These are phyloP conservation scores for Kuraishia floccosa DNA, from an alignment of 805 yeast species.

Conservation along the genomic window DNA sequence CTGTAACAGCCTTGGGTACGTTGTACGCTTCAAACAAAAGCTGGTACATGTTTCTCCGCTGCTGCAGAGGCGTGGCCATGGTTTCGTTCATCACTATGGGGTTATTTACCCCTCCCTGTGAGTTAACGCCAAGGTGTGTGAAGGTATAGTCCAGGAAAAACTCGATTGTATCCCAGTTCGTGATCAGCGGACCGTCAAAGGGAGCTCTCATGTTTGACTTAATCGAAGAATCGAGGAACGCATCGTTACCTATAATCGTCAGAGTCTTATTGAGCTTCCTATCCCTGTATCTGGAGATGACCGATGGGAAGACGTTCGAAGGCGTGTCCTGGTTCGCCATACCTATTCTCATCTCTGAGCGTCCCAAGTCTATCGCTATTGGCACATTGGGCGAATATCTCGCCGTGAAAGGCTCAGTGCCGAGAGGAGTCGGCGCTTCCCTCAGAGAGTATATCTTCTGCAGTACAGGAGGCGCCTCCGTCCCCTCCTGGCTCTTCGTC, in stretches of 20 bases:
- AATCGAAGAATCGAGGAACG: constrained; percentile 56
- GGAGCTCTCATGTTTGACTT: constrained; percentile 66
- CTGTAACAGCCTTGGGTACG: constrained; percentile 65
- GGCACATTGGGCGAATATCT: constrained; percentile 50
- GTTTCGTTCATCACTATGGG: constrained; percentile 79
- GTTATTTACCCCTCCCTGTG: constrained; percentile 46
- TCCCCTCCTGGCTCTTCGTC: too few relatives aligned
- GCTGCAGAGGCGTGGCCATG: constrained; percentile 57
- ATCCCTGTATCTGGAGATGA: constrained; percentile 69
- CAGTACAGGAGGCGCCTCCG: too few relatives aligned
- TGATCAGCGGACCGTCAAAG: constrained; percentile 75
- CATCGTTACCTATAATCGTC: constrained; percentile 77
- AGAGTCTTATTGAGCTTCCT: constrained; percentile 51
- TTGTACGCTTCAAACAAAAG: constrained; percentile 75
- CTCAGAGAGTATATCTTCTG: constrained; percentile 26
- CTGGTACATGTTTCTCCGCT: constrained; percentile 69
- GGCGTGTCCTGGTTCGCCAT: constrained; percentile 33
- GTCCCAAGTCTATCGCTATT: constrained; percentile 83
- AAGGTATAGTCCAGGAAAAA: constrained; percentile 75
- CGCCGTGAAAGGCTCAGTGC: constrained; percentile 33
- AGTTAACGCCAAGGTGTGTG: constrained; percentile 59
- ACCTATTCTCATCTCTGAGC: constrained; percentile 50
- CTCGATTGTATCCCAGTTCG: constrained; percentile 91
- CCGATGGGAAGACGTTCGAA: constrained; percentile 55
- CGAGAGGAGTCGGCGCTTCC: constrained; percentile 25